phyloP scores from a whole-genome alignment of 75 land plant genomes.

The Selaginella tamariscina region DNA sequence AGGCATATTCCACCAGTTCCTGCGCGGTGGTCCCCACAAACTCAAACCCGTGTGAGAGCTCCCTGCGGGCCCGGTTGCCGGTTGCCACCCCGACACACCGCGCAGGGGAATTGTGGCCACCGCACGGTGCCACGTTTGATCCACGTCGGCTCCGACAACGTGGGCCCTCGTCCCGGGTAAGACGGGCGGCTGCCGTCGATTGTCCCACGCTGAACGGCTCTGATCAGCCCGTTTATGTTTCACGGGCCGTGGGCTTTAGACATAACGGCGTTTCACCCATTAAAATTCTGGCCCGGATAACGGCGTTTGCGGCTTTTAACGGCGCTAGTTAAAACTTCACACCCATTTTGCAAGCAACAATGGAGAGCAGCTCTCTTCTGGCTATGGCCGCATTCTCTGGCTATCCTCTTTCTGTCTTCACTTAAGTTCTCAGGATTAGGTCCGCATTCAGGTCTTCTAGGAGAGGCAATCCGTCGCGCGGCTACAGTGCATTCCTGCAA shows the following conservation, averaged over 20 bases:
- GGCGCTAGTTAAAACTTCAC: slow-evolving; percentile 3
- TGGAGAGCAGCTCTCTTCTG: not conserved
- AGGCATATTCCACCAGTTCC: not conserved
- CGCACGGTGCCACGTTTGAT: not conserved
- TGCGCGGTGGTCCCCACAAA: not conserved
- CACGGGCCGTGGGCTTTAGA: not conserved
- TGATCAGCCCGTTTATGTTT: not conserved
- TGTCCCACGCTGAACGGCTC: not conserved
- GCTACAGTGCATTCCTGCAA: too few species aligned
- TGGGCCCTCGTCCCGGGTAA: not conserved
- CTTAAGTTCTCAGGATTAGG: too few species aligned
- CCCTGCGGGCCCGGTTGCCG: not conserved
- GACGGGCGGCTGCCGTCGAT: too few species aligned
- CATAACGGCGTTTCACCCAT: not conserved
- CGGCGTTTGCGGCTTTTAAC: slow-evolving; percentile 1
- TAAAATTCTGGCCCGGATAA: not conserved
- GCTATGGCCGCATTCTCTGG: not conserved
- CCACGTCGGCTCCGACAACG: not conserved
- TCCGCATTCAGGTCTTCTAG: too few species aligned
- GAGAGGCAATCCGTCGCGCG: too few species aligned
- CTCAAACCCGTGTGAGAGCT: not conserved
- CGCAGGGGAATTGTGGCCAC: not conserved
- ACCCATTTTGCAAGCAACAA: not conserved
- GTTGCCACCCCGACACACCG: not conserved
- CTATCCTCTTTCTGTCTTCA: too few species aligned